Conservation (phyloP, 805 yeast species). For the Wickerhamiella brachini region DNA sequence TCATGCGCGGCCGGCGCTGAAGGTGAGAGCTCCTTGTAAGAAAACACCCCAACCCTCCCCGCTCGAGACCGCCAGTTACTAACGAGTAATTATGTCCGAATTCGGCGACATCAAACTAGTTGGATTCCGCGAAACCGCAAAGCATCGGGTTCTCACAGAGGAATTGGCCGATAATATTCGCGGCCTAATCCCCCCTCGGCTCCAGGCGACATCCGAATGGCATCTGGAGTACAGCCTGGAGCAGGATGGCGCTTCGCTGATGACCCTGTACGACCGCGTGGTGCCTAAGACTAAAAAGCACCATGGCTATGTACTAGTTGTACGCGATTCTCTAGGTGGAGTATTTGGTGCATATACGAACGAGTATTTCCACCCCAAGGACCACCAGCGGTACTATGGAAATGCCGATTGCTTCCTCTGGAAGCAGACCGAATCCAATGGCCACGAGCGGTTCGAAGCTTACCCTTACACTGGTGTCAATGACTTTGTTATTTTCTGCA, state of each 20-base stretch:
- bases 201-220: constrained; percentile 73
- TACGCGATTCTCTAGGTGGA: constrained; percentile 50
- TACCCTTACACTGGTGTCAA: constrained; percentile 81
- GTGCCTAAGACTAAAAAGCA: constrained; percentile 29
- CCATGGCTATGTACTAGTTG: constrained; percentile 58
- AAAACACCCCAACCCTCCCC: not conserved
- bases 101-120: not conserved
- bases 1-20: too few species aligned
- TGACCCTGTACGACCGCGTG: constrained; percentile 53
- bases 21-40: too few species aligned
- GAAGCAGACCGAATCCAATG: constrained; percentile 40
- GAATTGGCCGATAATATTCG: constrained; percentile 68
- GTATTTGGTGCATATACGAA: constrained; percentile 67
- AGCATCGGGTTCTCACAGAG: constrained; percentile 30
- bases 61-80: not conserved
- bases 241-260: constrained; percentile 80
- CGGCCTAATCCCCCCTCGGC: constrained; percentile 56
- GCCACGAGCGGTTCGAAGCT: constrained; percentile 45
- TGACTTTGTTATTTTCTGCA: constrained; percentile 74
- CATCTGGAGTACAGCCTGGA: constrained; percentile 66
- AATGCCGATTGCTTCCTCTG: constrained; percentile 93
- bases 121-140: not conserved
- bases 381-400: constrained; percentile 59
- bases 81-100: not conserved
- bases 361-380: constrained; percentile 56